Conservation (phyloP, 192 early-diverging fungal species). For the Mortierella hygrophila region DNA sequence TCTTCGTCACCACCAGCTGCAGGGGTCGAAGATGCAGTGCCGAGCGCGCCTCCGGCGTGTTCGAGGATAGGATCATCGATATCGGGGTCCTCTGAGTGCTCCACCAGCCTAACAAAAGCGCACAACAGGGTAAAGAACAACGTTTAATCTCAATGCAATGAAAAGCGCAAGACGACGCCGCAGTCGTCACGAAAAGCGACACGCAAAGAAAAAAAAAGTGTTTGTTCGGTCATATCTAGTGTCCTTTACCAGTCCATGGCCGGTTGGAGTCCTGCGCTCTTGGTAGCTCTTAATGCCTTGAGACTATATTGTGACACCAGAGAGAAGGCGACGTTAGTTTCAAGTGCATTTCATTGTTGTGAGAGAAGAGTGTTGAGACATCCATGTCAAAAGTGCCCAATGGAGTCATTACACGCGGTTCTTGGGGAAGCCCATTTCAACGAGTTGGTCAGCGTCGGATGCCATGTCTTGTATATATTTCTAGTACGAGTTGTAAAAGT, state of each 20-base stretch:
- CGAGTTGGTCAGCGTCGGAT: slow-evolving; percentile 64
- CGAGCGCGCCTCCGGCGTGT: slow-evolving; percentile 51
- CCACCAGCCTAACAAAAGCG: slow-evolving; percentile 68
- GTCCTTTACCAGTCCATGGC: slow-evolving; percentile 85
- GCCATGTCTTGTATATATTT: slow-evolving; percentile 40
- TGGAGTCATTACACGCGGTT: slow-evolving; percentile 65
- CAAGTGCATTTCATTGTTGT: neutral
- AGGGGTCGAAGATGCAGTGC: slow-evolving; percentile 25
- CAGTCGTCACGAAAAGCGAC: neutral
- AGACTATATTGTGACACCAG: slow-evolving; percentile 18
- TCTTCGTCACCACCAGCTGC: slow-evolving; percentile 29
- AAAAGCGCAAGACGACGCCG: neutral
- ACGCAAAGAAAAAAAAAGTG: neutral
- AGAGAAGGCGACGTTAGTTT: neutral
- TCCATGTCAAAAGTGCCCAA: neutral
- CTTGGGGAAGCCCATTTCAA: slow-evolving; percentile 80
- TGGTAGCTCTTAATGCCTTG: slow-evolving; percentile 76
- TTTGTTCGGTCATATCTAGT: neutral
- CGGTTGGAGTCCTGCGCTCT: slow-evolving; percentile 82
- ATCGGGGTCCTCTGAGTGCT: slow-evolving; percentile 80
- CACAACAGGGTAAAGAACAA: neutral
- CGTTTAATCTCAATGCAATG: neutral
- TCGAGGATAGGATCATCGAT: slow-evolving; percentile 66
- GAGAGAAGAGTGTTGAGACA: too few relatives aligned
- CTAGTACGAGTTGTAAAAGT: neutral